A percentile compares a stretch with the other conserved stretches of the same genome.
Conservation (phyloP, 345 rosid species). For the Citrus glauca region DNA sequence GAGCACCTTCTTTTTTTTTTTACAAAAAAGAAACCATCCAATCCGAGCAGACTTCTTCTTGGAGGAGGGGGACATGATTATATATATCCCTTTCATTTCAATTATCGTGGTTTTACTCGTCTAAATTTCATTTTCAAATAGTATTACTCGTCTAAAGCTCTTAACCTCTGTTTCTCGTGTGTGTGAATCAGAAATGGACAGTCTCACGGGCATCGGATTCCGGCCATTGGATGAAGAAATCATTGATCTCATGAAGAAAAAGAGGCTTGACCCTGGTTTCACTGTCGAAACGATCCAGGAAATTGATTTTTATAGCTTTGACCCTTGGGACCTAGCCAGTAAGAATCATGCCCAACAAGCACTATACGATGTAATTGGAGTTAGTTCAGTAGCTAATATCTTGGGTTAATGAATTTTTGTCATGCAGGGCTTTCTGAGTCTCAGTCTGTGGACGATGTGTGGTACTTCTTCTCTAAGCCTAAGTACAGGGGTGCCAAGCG, state of each 20-base stretch:
- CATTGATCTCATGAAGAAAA: neutral
- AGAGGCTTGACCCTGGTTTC: conserved; percentile 6
- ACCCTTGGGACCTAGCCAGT: conserved; percentile 23
- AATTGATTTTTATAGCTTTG: conserved; percentile 14
- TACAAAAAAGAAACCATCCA: too few relatives aligned
- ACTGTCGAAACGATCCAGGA: neutral
- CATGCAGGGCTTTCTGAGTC: neutral
- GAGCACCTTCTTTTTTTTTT: too few relatives aligned
- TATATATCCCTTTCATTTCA: too few relatives aligned
- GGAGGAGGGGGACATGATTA: too few relatives aligned
- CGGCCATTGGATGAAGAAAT: conserved; percentile 3
- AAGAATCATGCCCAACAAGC: neutral
- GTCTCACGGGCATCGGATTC: neutral
- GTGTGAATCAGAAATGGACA: neutral
- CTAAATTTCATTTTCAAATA: too few relatives aligned
- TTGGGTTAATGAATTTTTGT: neutral
- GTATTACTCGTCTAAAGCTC: neutral
- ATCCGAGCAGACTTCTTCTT: too few relatives aligned
- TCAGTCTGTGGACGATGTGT: neutral
- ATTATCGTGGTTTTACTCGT: too few relatives aligned
- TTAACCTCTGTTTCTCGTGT: neutral
- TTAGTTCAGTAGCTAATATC: neutral
- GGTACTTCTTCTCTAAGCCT: neutral
- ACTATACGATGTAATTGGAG: too few relatives aligned
- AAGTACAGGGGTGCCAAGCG: conserved; percentile 3